Percentiles rank a stretch among this genome's conserved stretches.
Evolutionary conservation across 192 early-diverging fungal species (phyloP).

Genomic region (Allomyces arbusculus): DNA sequence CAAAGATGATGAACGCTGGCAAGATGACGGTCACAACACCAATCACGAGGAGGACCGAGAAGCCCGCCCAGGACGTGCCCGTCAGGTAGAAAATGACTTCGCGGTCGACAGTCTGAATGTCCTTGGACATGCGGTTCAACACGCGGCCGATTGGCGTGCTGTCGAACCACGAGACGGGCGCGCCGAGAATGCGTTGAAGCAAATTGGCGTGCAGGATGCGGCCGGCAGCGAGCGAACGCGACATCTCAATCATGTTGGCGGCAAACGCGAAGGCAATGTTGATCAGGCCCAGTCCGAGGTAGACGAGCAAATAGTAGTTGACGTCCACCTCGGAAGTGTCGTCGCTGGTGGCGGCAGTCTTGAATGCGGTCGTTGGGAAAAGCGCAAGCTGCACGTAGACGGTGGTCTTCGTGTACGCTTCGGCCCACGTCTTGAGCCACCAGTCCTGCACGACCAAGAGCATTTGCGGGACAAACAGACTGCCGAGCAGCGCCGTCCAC

Average conservation of each 20-base stretch:
- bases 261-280: slow-evolving; percentile 15
- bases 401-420: slow-evolving; percentile 7
- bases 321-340: slow-evolving; percentile 15
- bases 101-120: slow-evolving; percentile 68
- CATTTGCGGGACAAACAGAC: slow-evolving; percentile 20
- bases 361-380: too few species aligned
- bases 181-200: slow-evolving; percentile 32
- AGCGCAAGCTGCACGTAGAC: too few species aligned
- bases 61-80: slow-evolving; percentile 24
- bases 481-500: slow-evolving; percentile 32
- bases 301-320: slow-evolving; percentile 38
- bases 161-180: slow-evolving; percentile 75
- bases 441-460: slow-evolving; percentile 31
- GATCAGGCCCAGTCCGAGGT: slow-evolving; percentile 30
- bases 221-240: slow-evolving; percentile 31
- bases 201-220: slow-evolving; percentile 30
- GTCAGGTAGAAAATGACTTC: slow-evolving; percentile 23
- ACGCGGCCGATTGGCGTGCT: slow-evolving; percentile 73
- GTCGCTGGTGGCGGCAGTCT: too few species aligned
- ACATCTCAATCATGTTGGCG: slow-evolving; percentile 17
- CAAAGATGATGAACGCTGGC: slow-evolving; percentile 50
- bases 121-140: slow-evolving; percentile 75
- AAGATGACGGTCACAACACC: slow-evolving; percentile 41
- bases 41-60: slow-evolving; percentile 33
- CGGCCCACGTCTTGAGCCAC: slow-evolving; percentile 43